Evolutionary conservation across 2,329 filamentous ascomycete species (phyloP), one percentile per base, ranked within the genome.

Genomic region (Xenosphaeropsis pyriputrescens): DNA sequence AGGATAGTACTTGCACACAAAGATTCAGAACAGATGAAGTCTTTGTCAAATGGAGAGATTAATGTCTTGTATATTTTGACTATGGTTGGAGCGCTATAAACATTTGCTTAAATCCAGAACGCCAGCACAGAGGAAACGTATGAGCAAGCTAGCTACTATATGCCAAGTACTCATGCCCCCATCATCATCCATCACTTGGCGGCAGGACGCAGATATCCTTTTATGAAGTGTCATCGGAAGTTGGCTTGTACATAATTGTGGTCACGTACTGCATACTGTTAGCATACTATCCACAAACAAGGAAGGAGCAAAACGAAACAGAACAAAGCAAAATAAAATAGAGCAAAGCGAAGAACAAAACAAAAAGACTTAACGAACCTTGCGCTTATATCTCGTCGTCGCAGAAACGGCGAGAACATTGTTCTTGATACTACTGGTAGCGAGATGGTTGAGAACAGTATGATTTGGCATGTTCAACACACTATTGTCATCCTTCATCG

Each of bases 401-500:
- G 85, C 89, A 52, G 88, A 95, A 5, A 93, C 93, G 26, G 91
- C 91, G 46, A 98, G 68, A 18, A 96, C 84, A 45, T 89, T 88
- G 48, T 94, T 86, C 65, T 94, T 95, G 59, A 98, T 98, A 58
- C 88, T 95, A 59, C 89, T 96, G 3, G 91, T 98, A 35, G 89
- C 89, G 48, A 98, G 65, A 58, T 98, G 91, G 49, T 98, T 98
- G 45, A 98, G 64, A 22, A 96, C 85, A 0, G 91, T 95, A 54
- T 98, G 89, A 52, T 96, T 98, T 12, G 91, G 91, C 72, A 95
- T 89, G 48, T 85, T 91, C 45, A 98, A 64, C 43, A 98, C 91
- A 60, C 88, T 95, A 58, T 89, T 94, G 60, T 98, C 91, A 56
- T 98, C 91, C 64, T 96, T 96, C 69, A 94, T 85, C 6, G 89